Conservation (phyloP, 2,329 filamentous ascomycete genomes). For the Fusarium succisae region DNA sequence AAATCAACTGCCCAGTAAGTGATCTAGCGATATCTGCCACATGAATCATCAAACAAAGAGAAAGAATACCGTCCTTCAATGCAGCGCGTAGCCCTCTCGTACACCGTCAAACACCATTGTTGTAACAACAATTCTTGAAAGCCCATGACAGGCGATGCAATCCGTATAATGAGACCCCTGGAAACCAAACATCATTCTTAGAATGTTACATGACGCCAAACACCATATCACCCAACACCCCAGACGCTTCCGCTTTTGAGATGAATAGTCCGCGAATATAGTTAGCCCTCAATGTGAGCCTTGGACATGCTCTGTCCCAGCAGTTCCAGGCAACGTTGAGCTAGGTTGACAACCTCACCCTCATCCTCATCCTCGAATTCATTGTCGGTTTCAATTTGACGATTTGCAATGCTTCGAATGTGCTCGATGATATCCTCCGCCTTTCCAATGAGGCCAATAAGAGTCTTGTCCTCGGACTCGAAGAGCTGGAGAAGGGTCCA, state of each 20-base stretch:
- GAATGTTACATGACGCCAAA: conserved; percentile 45
- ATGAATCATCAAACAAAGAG: conserved; percentile 48
- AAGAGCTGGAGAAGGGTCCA: conserved; percentile 97
- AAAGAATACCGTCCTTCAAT: conserved; percentile 32
- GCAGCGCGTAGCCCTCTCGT: conserved; percentile 12
- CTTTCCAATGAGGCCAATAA: conserved; percentile 89
- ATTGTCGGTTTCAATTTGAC: conserved; percentile 86
- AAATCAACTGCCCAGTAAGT: conserved; percentile 30
- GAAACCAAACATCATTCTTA: conserved; percentile 42
- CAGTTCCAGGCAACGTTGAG: conserved; percentile 88
- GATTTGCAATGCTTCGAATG: conserved; percentile 90
- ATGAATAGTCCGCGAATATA: conserved; percentile 23
- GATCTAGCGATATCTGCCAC: conserved; percentile 39
- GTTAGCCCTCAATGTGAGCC: conserved; percentile 81
- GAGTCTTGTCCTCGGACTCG: conserved; percentile 89
- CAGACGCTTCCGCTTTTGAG: conserved; percentile 43
- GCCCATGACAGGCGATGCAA: conserved; percentile 33
- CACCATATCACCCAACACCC: conserved; percentile 36
- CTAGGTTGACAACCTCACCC: conserved; percentile 90
- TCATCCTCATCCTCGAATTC: conserved; percentile 91
- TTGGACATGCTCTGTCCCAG: conserved; percentile 80
- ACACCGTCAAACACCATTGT: conserved; percentile 31
- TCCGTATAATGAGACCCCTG: conserved; percentile 30
- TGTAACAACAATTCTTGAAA: conserved; percentile 23
- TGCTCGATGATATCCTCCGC: conserved; percentile 92